Evolutionary conservation across 225 moss, liverwort and hornwort species (phyloP).

Genomic region (Lunularia cruciata): DNA sequence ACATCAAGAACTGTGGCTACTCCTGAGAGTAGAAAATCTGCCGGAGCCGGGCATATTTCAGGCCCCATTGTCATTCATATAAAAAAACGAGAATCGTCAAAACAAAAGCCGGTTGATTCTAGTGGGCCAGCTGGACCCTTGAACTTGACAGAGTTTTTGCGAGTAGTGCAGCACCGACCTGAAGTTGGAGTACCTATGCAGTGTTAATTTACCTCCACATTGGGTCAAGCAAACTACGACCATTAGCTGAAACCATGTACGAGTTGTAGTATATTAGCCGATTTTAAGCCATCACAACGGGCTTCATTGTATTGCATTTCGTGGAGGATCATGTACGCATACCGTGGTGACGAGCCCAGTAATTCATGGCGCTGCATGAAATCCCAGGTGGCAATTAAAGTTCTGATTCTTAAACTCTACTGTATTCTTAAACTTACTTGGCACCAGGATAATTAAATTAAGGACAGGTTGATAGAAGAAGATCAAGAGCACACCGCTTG

Average conservation of each 20-base stretch:
- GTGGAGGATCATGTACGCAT: too few species aligned
- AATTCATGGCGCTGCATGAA: too few species aligned
- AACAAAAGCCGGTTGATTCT: not conserved
- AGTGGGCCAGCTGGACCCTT: slow-evolving; percentile 4
- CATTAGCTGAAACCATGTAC: slow-evolving; percentile 7
- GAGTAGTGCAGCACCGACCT: slow-evolving; percentile 56
- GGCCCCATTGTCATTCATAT: slow-evolving; percentile 49
- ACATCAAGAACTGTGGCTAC: slow-evolving; percentile 53
- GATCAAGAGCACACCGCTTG: too few species aligned
- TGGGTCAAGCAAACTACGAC: not conserved
- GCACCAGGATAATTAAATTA: too few species aligned
- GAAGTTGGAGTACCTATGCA: slow-evolving; percentile 42
- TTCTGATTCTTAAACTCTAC: too few species aligned
- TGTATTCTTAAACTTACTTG: too few species aligned
- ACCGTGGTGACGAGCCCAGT: too few species aligned
- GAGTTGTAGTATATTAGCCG: slow-evolving; percentile 26
- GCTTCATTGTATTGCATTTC: too few species aligned
- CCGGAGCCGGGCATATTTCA: slow-evolving; percentile 36
- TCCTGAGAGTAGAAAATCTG: slow-evolving; percentile 18
- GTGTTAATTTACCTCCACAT: slow-evolving; percentile 44
- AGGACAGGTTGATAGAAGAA: too few species aligned
- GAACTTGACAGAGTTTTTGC: slow-evolving; percentile 64
- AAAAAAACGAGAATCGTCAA: slow-evolving; percentile 49
- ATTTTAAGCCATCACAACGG: not conserved
- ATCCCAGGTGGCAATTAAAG: too few species aligned